Percentiles rank a stretch among this genome's conserved stretches.
Evolutionary conservation across 441 rosid species (phyloP).

Genomic region (Brassica balearica): DNA sequence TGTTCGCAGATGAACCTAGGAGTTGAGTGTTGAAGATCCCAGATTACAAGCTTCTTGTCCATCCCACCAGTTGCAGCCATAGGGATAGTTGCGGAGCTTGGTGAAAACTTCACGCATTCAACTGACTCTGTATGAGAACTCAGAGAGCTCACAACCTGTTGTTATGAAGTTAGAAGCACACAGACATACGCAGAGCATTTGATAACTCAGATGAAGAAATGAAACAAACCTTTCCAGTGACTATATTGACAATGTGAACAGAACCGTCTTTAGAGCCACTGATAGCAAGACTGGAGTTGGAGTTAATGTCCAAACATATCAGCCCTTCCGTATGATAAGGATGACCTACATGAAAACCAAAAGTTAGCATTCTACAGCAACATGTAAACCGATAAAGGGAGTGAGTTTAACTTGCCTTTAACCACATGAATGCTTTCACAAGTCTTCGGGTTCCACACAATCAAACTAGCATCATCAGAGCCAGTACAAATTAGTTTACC

Average conservation of each 20-base stretch:
- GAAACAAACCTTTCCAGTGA: constrained; percentile 68
- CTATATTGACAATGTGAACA: constrained; percentile 77
- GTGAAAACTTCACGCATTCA: constrained; percentile 73
- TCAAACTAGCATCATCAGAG: constrained; percentile 90
- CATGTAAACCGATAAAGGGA: neutral
- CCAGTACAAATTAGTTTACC: constrained; percentile 91
- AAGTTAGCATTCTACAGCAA: constrained; percentile 2
- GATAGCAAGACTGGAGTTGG: constrained; percentile 77
- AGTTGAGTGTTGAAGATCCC: constrained; percentile 80
- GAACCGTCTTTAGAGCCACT: constrained; percentile 86
- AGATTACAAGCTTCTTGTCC: constrained; percentile 82
- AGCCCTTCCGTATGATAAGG: constrained; percentile 84
- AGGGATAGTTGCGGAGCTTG: constrained; percentile 52
- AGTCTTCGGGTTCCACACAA: constrained; percentile 89
- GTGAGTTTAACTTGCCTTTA: constrained; percentile 55
- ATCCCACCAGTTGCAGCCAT: constrained; percentile 90
- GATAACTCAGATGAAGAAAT: neutral
- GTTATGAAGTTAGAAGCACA: constrained; percentile 24
- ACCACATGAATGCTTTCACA: constrained; percentile 76
- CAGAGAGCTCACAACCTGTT: constrained; percentile 82
- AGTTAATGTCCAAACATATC: constrained; percentile 76
- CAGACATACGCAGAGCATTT: neutral
- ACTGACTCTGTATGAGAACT: constrained; percentile 70
- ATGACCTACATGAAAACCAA: constrained; percentile 60
- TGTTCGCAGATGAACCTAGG: constrained; percentile 78